Percentiles rank a stretch among this genome's conserved stretches.
Conservation (phyloP, 352 stramenopile genomes). For the Phytophthora citrophthora region DNA sequence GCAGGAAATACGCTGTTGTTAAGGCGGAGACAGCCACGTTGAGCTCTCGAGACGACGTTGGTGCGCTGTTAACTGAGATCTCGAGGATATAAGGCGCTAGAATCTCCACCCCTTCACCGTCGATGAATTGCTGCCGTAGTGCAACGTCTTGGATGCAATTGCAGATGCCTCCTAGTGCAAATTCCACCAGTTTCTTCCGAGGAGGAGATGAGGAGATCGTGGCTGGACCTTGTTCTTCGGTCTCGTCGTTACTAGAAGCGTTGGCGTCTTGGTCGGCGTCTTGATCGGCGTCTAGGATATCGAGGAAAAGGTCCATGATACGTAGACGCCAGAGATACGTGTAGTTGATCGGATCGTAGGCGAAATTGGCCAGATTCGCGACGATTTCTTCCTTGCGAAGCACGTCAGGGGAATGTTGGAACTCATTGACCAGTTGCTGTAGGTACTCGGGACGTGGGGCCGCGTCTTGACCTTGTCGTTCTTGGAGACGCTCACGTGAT, state of each 20-base stretch:
- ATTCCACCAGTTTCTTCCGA: conserved; percentile 61
- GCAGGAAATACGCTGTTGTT: conserved; percentile 67
- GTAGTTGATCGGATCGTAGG: conserved; percentile 89
- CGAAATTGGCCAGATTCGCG: conserved; percentile 85
- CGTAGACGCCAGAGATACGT: conserved; percentile 54
- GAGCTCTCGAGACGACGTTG: conserved; percentile 28
- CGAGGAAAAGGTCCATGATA: conserved; percentile 81
- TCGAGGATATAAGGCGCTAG: conserved; percentile 52
- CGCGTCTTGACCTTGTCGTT: conserved; percentile 69
- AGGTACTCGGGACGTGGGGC: conserved; percentile 80
- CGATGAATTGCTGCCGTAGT: conserved; percentile 65
- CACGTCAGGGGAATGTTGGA: conserved; percentile 62
- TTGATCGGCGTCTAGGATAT: conserved; percentile 64
- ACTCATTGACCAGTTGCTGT: conserved; percentile 79
- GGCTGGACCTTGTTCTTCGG: conserved; percentile 6
- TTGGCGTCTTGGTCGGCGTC: conserved; percentile 36
- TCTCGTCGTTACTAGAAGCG: background rate
- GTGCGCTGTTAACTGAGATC: conserved; percentile 17
- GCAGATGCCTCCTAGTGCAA: conserved; percentile 75
- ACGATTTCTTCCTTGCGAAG: conserved; percentile 78
- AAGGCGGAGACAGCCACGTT: conserved; percentile 64
- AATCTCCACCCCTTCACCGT: conserved; percentile 50
- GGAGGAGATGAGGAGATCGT: background rate
- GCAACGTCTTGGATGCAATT: conserved; percentile 73
- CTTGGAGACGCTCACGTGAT: conserved; percentile 56